Evolutionary conservation across 306 rosid species (phyloP), one percentile per base, ranked within the genome.

Genomic region (Cucurbita argyrosperma): DNA sequence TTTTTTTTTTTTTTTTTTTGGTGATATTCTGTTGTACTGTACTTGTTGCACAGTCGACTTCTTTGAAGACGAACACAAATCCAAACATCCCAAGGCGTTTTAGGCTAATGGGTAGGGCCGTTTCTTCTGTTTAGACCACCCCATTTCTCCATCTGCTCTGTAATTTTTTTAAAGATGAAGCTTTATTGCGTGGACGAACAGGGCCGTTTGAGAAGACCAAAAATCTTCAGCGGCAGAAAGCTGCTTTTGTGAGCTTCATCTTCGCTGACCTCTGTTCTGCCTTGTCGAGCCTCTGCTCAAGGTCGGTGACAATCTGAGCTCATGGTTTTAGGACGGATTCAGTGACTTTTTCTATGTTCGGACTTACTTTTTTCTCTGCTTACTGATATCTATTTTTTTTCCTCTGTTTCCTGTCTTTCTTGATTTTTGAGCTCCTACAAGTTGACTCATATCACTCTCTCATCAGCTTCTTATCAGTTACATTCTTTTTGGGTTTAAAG

Each of bases 1-100:
- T 39, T 61, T 39, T 23, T 55, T 10, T 65, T 65, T 40, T 18
- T 64, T 40, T 39, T 61, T 39, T 23, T 55, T 10, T 61, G 15
- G 70, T 65, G 35, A 65, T 53, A 65, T 65, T 65, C 72, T 46
- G 15, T 65, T 65, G 71, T 65, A 65, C 71, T 65, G 74, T 68
- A 23, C 57, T 47, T 23, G 56, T 5, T n/a, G 10, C 39, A 46
- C 55, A 47, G 53, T 47, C 23, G 21, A 68, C 39, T 68, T 68
- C 73, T 46, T 21, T 23, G 21, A 68, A 68, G 56, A 45, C 4
- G 19, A 21, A 13, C 37, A 1, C 13, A 23, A 13, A 46, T 68
- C 42, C 73, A 68, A 68, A 23, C 74, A 1, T 47, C 57, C 43
- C 19, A 12, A 13, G 40, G 56, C 38, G 10, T 68, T 45, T 23